Conservation (phyloP, 75 land plant genomes). For the Isoetes taiwanensis region DNA sequence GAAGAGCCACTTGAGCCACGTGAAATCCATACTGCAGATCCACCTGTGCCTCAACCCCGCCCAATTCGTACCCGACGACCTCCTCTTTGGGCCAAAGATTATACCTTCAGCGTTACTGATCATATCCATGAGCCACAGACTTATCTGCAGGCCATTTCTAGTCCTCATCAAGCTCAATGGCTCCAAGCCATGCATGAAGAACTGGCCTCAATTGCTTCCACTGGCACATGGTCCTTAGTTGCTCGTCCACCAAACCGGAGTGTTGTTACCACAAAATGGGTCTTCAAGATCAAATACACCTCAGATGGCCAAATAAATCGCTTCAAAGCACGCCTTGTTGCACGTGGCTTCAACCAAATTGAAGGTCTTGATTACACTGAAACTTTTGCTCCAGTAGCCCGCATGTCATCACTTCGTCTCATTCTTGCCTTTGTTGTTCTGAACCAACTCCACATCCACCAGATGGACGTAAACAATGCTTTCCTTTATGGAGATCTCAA, state of each 20-base stretch:
- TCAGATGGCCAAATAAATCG: not conserved
- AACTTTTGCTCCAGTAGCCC: slow-evolving; percentile 7
- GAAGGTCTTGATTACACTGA: slow-evolving; percentile 9
- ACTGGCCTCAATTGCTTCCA: too few relatives aligned
- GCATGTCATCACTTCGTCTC: not conserved
- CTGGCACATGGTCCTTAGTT: slow-evolving; percentile 9
- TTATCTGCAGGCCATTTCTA: too few relatives aligned
- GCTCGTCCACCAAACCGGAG: not conserved
- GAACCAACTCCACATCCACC: not conserved
- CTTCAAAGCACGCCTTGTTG: slow-evolving; percentile 5
- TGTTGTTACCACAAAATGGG: not conserved
- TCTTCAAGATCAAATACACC: slow-evolving; percentile 1
- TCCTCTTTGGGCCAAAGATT: too few relatives aligned
- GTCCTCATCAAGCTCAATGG: too few relatives aligned
- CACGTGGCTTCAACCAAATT: not conserved
- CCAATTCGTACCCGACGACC: too few relatives aligned
- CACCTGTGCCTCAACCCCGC: too few relatives aligned
- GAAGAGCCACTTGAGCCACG: too few relatives aligned
- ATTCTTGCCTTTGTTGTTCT: not conserved
- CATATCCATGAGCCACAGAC: too few relatives aligned
- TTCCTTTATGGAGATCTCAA: slow-evolving; percentile 8
- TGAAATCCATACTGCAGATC: too few relatives aligned
- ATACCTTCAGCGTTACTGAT: too few relatives aligned
- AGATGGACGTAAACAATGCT: slow-evolving; percentile 7
- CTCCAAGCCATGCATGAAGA: too few relatives aligned